Conservation (phyloP, 352 stramenopile species). For the Pythium rhizo-oryzae region DNA sequence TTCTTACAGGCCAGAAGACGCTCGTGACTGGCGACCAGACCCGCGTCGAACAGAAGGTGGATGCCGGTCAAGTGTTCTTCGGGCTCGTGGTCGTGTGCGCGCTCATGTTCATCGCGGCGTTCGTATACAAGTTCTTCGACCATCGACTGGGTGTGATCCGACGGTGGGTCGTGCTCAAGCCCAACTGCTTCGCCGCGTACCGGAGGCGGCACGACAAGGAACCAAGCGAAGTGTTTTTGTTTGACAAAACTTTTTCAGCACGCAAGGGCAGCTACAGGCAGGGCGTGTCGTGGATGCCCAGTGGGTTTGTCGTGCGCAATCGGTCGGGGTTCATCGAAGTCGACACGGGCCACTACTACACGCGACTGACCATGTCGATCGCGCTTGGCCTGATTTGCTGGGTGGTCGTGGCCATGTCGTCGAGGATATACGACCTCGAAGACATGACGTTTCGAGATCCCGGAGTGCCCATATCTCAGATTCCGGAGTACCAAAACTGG, state of each 20-base stretch:
- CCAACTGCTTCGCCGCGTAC: constrained; percentile 84
- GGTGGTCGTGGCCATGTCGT: constrained; percentile 62
- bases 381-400: constrained; percentile 70
- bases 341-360: constrained; percentile 88
- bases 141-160: constrained; percentile 84
- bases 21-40: constrained; percentile 46
- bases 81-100: constrained; percentile 50
- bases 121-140: constrained; percentile 91
- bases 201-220: constrained; percentile 72
- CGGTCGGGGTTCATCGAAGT: constrained; percentile 85
- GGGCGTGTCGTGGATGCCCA: constrained; percentile 89
- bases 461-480: constrained; percentile 26
- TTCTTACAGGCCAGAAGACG: constrained; percentile 67
- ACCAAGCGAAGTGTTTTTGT: constrained; percentile 86
- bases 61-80: constrained; percentile 56
- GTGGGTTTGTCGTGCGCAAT: constrained; percentile 77
- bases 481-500: constrained; percentile 51
- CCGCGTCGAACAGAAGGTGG: constrained; percentile 51
- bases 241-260: constrained; percentile 83
- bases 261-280: constrained; percentile 81
- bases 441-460: constrained; percentile 34
- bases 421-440: constrained; percentile 64
- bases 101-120: constrained; percentile 70
- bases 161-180: constrained; percentile 88
- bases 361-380: constrained; percentile 65